phyloP scores from a whole-genome alignment of 441 rosid species.

The Sinapis alba region DNA sequence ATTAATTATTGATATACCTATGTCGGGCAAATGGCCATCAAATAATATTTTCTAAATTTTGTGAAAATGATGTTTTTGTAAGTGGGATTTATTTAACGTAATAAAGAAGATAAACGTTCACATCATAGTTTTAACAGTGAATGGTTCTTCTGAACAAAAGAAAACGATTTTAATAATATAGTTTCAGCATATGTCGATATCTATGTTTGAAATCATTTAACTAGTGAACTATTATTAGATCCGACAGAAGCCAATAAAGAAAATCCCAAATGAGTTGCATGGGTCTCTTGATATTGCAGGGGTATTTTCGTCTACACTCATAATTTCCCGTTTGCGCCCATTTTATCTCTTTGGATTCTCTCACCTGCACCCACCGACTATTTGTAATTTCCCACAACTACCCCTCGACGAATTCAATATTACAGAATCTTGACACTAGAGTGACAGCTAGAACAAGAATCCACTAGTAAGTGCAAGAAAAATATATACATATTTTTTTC shows the following conservation, averaged over 20 bases:
- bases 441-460: slow-evolving; percentile 32
- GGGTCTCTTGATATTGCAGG: slow-evolving; percentile 6
- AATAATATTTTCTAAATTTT: neutral
- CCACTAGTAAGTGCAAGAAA: slow-evolving; percentile 1
- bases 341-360: slow-evolving; percentile 28
- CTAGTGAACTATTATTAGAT: slow-evolving; percentile 15
- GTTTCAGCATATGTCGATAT: slow-evolving; percentile 6
- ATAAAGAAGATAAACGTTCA: neutral
- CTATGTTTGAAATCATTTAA: slow-evolving; percentile 11
- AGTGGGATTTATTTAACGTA: slow-evolving; percentile 6
- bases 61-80: neutral
- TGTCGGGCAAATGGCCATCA: slow-evolving; percentile 9
- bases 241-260: slow-evolving; percentile 13
- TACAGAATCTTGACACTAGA: slow-evolving; percentile 29
- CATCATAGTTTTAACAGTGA: neutral
- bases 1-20: slow-evolving; percentile 1
- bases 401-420: slow-evolving; percentile 7
- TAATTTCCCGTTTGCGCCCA: slow-evolving; percentile 6
- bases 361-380: slow-evolving; percentile 33
- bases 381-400: neutral
- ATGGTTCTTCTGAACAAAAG: neutral
- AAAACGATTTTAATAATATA: slow-evolving; percentile 1
- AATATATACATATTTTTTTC: neutral
- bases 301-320: slow-evolving; percentile 20
- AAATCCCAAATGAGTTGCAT: slow-evolving; percentile 31